A percentile compares a stretch with the other conserved stretches of the same genome.
phyloP scores from a whole-genome alignment of 1,284 basidiomycete species.

The Leccinum fallax region DNA sequence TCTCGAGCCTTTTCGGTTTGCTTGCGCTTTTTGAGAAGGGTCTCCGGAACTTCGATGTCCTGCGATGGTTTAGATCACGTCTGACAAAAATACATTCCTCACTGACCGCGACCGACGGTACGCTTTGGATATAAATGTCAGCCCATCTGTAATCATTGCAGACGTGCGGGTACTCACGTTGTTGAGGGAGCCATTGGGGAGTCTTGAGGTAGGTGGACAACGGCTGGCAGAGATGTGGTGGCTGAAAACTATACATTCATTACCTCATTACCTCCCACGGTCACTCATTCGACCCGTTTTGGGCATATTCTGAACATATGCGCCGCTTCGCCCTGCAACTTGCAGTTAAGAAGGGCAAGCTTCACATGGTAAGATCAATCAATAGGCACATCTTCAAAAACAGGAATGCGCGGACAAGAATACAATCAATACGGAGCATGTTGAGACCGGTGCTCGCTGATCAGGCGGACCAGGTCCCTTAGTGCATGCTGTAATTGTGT shows the following conservation, averaged over 20 bases:
- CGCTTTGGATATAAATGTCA: conserved; percentile 41
- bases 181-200: conserved; percentile 60
- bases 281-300: too few species aligned
- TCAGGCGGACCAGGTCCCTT: not conserved
- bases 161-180: conserved; percentile 51
- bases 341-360: not conserved
- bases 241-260: conserved; percentile 36
- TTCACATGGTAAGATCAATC: not conserved
- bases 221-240: conserved; percentile 16
- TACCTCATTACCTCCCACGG: conserved; percentile 31
- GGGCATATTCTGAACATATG: too few species aligned
- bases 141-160: not conserved
- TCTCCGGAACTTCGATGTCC: conserved; percentile 96
- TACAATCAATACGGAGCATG: not conserved
- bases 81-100: conserved; percentile 11
- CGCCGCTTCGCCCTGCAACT: too few species aligned
- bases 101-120: conserved; percentile 73
- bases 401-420: not conserved
- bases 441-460: not conserved
- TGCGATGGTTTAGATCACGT: conserved; percentile 39
- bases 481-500: conserved; percentile 11
- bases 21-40: conserved; percentile 99
- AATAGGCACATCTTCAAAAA: not conserved
- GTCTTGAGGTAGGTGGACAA: conserved; percentile 45
- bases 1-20: conserved; percentile 97